Evolutionary conservation across 2,329 filamentous ascomycete genomes (phyloP).

Genomic region (Aspergillus glaucus): DNA sequence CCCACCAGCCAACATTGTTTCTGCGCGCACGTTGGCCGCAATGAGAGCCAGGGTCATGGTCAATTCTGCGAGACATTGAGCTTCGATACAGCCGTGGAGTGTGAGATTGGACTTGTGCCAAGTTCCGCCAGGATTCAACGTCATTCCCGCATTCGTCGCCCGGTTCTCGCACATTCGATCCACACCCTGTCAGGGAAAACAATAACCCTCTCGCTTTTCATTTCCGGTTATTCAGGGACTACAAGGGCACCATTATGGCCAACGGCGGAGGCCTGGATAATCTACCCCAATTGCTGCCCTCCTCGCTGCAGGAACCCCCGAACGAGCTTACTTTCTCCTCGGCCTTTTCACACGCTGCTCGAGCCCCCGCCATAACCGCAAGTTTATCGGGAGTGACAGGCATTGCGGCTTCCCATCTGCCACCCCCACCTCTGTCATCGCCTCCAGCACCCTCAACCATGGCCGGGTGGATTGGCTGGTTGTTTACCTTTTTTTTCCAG

Average conservation of each 20-base stretch:
- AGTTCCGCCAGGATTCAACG: neutral
- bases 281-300: neutral
- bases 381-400: slow-evolving; percentile 11
- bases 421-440: slow-evolving; percentile 21
- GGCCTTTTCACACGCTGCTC: slow-evolving; percentile 1
- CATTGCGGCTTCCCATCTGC: slow-evolving; percentile 12
- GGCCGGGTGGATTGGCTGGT: slow-evolving; percentile 43
- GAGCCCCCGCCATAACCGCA: slow-evolving; percentile 15
- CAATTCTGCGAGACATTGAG: neutral
- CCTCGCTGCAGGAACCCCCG: neutral
- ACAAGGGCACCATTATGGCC: neutral
- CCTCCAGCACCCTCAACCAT: slow-evolving; percentile 29
- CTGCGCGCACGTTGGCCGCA: neutral
- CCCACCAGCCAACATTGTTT: neutral
- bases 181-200: neutral
- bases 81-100: neutral
- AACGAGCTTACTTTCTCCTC: slow-evolving; percentile 4
- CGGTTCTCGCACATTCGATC: neutral
- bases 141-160: neutral
- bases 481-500: slow-evolving; percentile 45
- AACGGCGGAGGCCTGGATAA: neutral
- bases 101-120: neutral
- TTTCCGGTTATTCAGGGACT: neutral
- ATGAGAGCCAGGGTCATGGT: neutral
- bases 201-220: neutral